phyloP scores from a whole-genome alignment of 345 rosid genomes.

The Pugionium dolabratum region DNA sequence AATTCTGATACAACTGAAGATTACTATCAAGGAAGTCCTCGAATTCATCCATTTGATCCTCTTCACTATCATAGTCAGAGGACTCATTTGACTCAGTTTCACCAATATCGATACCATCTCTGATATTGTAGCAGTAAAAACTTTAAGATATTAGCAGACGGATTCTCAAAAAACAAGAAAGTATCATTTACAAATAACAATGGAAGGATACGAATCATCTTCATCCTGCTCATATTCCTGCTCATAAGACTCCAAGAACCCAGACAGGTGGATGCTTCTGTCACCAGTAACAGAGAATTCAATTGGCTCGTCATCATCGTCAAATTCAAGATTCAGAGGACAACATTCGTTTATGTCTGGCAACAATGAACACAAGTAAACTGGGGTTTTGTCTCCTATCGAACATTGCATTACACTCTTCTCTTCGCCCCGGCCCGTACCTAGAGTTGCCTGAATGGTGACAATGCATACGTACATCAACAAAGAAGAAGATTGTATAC shows the following conservation, averaged over 20 bases:
- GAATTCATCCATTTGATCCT: slow-evolving; percentile 45
- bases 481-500: background rate
- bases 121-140: slow-evolving; percentile 50
- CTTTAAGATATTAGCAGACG: slow-evolving; percentile 17
- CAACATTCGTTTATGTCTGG: slow-evolving; percentile 73
- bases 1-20: slow-evolving; percentile 36
- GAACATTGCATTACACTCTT: slow-evolving; percentile 78
- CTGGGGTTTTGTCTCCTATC: slow-evolving; percentile 54
- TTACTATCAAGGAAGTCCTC: slow-evolving; percentile 51
- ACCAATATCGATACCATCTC: slow-evolving; percentile 64
- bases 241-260: slow-evolving; percentile 62
- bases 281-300: slow-evolving; percentile 73
- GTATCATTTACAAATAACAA: slow-evolving; percentile 10
- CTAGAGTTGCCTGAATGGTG: slow-evolving; percentile 75
- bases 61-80: slow-evolving; percentile 66
- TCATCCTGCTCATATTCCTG: slow-evolving; percentile 57
- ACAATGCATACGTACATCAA: slow-evolving; percentile 13
- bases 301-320: slow-evolving; percentile 66
- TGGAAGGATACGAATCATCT: slow-evolving; percentile 73
- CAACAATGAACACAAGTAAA: slow-evolving; percentile 76
- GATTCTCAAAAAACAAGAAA: background rate
- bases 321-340: slow-evolving; percentile 72
- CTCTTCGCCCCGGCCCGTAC: slow-evolving; percentile 63
- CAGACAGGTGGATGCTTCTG: slow-evolving; percentile 84
- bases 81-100: slow-evolving; percentile 61